Evolutionary conservation across 2,329 filamentous ascomycete genomes (phyloP).

Genomic region (Colletotrichum sp.): DNA sequence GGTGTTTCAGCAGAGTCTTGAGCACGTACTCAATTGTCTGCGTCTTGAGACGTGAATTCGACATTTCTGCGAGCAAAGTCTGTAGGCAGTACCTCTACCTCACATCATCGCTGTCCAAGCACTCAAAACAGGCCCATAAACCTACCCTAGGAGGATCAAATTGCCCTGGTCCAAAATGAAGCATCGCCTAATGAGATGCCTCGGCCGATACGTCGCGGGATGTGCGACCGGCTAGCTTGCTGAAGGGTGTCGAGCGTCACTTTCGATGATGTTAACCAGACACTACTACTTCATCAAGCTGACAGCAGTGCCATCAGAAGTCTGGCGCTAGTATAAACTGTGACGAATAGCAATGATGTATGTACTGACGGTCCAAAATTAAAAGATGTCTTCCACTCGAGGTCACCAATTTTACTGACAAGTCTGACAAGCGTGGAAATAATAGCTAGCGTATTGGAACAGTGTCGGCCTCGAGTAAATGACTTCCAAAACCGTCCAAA

Average conservation of each 20-base stretch:
- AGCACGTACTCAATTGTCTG: background rate
- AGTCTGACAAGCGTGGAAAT: background rate
- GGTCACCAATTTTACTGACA: background rate
- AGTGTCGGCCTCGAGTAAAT: background rate
- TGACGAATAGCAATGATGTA: background rate
- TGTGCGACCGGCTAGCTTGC: background rate
- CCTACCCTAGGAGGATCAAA: background rate
- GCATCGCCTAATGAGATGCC: background rate
- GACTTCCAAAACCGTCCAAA: background rate
- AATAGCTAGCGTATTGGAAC: background rate
- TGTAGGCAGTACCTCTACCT: background rate
- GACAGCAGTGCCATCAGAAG: background rate
- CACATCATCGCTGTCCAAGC: background rate
- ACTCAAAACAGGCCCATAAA: background rate
- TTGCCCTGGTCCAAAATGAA: background rate
- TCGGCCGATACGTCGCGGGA: background rate
- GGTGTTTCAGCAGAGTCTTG: background rate
- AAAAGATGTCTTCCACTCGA: background rate
- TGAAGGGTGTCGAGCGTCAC: background rate
- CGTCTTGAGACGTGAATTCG: background rate
- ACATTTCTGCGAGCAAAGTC: background rate
- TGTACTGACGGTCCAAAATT: background rate
- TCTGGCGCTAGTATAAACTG: background rate
- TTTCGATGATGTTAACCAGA: background rate
- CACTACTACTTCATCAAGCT: background rate